Percentiles rank a stretch among this genome's conserved stretches.
phyloP scores from a whole-genome alignment of 2,329 filamentous ascomycete genomes.

The Colletotrichum euphorbiae region DNA sequence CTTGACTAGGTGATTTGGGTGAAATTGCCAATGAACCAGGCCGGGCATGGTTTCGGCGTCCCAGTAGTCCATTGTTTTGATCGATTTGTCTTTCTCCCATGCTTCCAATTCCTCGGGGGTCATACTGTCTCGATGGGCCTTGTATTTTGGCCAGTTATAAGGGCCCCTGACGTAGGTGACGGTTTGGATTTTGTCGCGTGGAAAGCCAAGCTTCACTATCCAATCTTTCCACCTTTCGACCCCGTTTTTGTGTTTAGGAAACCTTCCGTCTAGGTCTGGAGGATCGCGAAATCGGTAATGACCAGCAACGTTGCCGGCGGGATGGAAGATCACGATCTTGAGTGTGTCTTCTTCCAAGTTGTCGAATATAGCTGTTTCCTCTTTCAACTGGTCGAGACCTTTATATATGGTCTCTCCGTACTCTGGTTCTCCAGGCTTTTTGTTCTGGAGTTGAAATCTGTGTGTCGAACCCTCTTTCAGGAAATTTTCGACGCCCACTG shows the following conservation, averaged over 20 bases:
- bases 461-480: neutral
- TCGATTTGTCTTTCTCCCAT: no score
- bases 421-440: neutral
- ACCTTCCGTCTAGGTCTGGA: neutral
- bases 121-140: no score
- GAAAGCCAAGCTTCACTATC: neutral
- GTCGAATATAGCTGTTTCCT: neutral
- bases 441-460: no score
- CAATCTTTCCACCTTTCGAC: neutral
- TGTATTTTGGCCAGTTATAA: neutral
- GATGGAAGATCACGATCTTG: neutral
- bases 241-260: no score
- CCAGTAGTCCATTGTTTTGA: neutral
- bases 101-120: no score
- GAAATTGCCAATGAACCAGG: constrained; percentile 12
- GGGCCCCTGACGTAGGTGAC: constrained; percentile 2
- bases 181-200: neutral
- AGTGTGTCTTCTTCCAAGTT: neutral
- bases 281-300: fast-evolving
- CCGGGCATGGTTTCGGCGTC: neutral
- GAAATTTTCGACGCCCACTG: neutral
- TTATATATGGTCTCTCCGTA: neutral
- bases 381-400: neutral
- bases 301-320: fast-evolving
- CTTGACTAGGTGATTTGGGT: neutral